These are phyloP conservation scores for Agaricales sp. DNA, from an alignment of 1,284 basidiomycete genomes.

Conservation along the genomic window DNA sequence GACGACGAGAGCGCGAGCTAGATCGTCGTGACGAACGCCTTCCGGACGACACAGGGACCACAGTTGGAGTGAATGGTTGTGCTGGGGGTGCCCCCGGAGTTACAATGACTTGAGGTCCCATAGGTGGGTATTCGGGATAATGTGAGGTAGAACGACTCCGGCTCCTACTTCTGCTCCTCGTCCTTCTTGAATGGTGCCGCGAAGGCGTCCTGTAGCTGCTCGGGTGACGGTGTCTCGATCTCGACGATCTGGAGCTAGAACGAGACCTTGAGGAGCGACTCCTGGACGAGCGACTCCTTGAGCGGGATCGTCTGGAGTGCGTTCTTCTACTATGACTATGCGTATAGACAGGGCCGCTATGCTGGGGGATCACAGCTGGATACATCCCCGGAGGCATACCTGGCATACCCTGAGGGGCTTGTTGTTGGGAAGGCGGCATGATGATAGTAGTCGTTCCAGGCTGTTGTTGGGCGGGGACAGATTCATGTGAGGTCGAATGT, in stretches of 20 bases:
- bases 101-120: not conserved
- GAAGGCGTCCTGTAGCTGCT: not conserved
- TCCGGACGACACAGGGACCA: constrained; percentile 4
- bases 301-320: not conserved
- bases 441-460: not conserved
- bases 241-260: not conserved
- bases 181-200: not conserved
- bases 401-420: not conserved
- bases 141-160: not conserved
- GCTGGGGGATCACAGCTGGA: not conserved
- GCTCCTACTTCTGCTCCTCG: constrained; percentile 2
- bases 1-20: constrained; percentile 9
- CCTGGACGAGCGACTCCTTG: not conserved
- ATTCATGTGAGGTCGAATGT: not conserved
- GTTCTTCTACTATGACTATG: not conserved
- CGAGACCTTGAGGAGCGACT: not conserved
- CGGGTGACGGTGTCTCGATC: not conserved
- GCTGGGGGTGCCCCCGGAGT: not conserved
- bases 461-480: not conserved
- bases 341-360: not conserved
- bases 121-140: not conserved
- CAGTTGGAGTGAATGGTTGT: not conserved
- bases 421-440: not conserved
- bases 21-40: constrained; percentile 3
- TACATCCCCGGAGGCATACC: not conserved